phyloP scores from a whole-genome alignment of 1,284 basidiomycete genomes.

The Microbotryum silenes-acaulis region DNA sequence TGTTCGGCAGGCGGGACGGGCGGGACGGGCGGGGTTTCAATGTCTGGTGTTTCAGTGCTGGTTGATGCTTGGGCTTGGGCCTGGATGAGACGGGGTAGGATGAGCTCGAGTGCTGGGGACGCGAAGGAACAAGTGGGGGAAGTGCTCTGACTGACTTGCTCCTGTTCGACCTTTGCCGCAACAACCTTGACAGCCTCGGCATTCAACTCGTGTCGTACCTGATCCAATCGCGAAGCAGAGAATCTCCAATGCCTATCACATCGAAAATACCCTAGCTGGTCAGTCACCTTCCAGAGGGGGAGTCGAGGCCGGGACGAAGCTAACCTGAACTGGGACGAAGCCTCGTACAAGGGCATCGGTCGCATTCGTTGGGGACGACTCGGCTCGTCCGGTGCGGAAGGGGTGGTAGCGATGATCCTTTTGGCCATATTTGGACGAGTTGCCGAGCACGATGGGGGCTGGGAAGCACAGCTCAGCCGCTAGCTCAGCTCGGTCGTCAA shows the following conservation, averaged over 20 bases:
- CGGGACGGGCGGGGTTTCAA: constrained; percentile 27
- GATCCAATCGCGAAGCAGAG: constrained; percentile 51
- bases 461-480: too few species aligned
- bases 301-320: not conserved
- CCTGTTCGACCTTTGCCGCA: constrained; percentile 63
- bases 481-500: not conserved
- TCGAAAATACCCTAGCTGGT: too few species aligned
- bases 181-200: constrained; percentile 65
- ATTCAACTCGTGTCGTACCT: constrained; percentile 54
- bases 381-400: not conserved
- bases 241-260: constrained; percentile 63
- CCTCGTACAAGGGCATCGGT: constrained; percentile 55
- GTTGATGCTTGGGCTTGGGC: not conserved
- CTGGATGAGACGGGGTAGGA: constrained; percentile 5
- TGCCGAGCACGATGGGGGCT: too few species aligned
- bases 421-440: too few species aligned
- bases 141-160: constrained; percentile 53
- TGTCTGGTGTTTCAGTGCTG: constrained; percentile 29
- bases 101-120: constrained; percentile 4
- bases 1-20: constrained; percentile 45
- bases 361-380: constrained; percentile 6
- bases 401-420: too few species aligned
- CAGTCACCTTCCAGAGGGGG: too few species aligned
- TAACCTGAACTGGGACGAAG: constrained; percentile 69
- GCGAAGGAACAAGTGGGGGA: not conserved